phyloP scores from a whole-genome alignment of 179 eudicot species.

The Beta corolliflora region DNA sequence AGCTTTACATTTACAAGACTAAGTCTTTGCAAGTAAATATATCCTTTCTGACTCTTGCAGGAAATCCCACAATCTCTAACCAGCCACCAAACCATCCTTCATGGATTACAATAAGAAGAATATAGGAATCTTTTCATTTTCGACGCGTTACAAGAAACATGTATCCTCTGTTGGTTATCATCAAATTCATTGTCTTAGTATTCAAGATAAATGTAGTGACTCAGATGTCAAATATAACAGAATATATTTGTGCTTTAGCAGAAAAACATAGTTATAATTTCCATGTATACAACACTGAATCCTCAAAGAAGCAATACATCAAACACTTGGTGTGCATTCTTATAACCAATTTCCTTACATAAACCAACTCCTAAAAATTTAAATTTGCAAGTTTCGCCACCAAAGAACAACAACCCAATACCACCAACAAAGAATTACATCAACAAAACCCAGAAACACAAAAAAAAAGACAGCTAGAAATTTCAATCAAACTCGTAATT shows the following conservation, averaged over 20 bases:
- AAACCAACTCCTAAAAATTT: not conserved
- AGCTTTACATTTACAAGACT: constrained; percentile 74
- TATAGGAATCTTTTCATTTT: not conserved
- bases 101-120: not conserved
- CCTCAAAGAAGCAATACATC: constrained; percentile 21
- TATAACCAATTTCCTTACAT: not conserved
- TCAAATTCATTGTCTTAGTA: not conserved
- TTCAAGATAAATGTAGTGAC: not conserved
- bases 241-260: too few relatives aligned
- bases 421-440: constrained; percentile 1
- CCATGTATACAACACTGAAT: not conserved
- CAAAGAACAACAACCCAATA: constrained; percentile 19
- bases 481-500: not conserved
- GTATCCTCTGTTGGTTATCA: not conserved
- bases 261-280: too few relatives aligned
- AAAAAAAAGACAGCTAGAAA: not conserved
- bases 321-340: constrained; percentile 26
- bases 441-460: not conserved
- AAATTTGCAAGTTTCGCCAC: not conserved
- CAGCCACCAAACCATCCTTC: constrained; percentile 49
- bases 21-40: constrained; percentile 48
- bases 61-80: constrained; percentile 19
- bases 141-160: constrained; percentile 6
- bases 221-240: too few relatives aligned
- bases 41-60: constrained; percentile 30